Evolutionary conservation across 805 yeast genomes (phyloP), one percentile per base, ranked within the genome.

Genomic region (Kodamaea restingae): DNA sequence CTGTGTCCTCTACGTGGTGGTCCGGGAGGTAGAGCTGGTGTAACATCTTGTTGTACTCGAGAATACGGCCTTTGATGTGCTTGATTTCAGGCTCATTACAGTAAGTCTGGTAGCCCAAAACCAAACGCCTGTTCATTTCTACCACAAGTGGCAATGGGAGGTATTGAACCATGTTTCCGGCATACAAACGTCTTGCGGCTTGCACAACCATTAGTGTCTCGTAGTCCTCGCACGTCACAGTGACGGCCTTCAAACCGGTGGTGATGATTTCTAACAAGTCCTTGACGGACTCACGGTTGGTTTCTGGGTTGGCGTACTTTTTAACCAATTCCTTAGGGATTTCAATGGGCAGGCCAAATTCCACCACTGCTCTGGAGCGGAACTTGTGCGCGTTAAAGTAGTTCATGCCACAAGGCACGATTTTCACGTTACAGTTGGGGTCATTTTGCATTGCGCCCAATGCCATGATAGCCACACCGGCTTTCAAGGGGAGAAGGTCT

Each of bases 381-480:
- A 93, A 91, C 58, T 86, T 88, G 65, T 91, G 95, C 4, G 96
- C 91, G 55, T 87, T 95, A 74, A 91, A 91, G 63, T 91, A 91
- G 63, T 91, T 91, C 91, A 93, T 83, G 30, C 98, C 98, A 57
- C 96, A 88, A 3, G 98, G 98, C 10, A 93, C 95, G 49, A 91
- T 87, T 51, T 81, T 80, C 3, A 91, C 91, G 41, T 81, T 80
- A 43, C 84, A 79, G 32, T 76, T 74, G 0, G 93, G 88, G 50
- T 85, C 76, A 43, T 78, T 72, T 17, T 80, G 84, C 79, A 90
- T 77, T 7, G 98, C 93, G 7, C 98, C 98, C 21, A 93, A 70
- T 0, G 98, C 98, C 98, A 91, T 93, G 41, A 91, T 84, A 2
- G 96, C 96, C 7, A 93, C 97, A 46, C 98, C 98, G 1, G 98